Evolutionary conservation across 768 basidiomycete species (phyloP), one percentile per base, ranked within the genome.

Genomic region (Omphalotus guepiniiformis): DNA sequence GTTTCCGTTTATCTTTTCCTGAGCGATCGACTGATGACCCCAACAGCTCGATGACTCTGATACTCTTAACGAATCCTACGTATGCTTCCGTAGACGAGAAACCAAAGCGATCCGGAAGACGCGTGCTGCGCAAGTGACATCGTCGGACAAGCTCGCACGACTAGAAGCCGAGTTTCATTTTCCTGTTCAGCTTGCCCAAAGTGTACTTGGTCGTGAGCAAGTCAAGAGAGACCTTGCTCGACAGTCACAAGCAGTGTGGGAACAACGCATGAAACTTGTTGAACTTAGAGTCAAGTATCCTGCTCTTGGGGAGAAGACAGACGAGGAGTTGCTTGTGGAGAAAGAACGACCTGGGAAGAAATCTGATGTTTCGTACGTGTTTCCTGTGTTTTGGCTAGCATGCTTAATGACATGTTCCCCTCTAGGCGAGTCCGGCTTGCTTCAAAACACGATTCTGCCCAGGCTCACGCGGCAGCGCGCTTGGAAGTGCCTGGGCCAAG

Each of bases 21-120:
- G 36, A 23, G 13, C 11, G 25, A 41, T 39, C 37, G 34, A 18
- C 18, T 48, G 19, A 52, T 50, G 37, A 48, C 19, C 36, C 21
- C 41, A 32, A 4, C 34, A 90, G 87, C 85, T 79, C 58, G 93
- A 98, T 63, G 94, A 97, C 68, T 77, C 86, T 16, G 93, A 96
- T 63, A 84, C 84, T 38, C 76, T 77, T 55, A 92, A 90, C 47
- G 93, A 95, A 57, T 94, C 95, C 0, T 98, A 97, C 53, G 88
- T 97, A 37, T 99, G 96, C 67, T 99, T 99, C 76, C 82, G 96
- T 29, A 79, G 93, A 51, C 85, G 94, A 46, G 95, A 98, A 63
- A 85, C 88, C 65, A 98, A 98, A 63, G 83, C 90, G 3, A 79
- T 91, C 37, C 83, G 96, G 52, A 98, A 98, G 70, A 97, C 95